Percentiles rank a stretch among this genome's conserved stretches.
phyloP scores from a whole-genome alignment of 176 grass and related monocot species.

The Aegilops bicornis region DNA sequence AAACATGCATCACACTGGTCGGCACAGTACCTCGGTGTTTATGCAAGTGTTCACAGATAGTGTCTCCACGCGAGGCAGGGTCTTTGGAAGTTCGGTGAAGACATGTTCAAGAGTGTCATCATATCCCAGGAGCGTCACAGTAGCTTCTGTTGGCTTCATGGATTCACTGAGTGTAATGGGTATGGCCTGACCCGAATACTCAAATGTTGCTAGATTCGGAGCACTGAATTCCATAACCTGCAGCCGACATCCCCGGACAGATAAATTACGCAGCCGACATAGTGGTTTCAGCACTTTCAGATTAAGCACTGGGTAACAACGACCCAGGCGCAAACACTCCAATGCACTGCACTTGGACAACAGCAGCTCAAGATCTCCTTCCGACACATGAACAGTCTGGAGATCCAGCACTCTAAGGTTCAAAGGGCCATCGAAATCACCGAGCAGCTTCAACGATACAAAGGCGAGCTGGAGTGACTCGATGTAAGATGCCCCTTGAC shows the following conservation, averaged over 20 bases:
- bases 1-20: neutral
- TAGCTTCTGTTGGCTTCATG: neutral
- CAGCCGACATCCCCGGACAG: neutral
- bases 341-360: neutral
- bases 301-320: neutral
- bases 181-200: neutral
- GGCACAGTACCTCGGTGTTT: neutral
- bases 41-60: neutral
- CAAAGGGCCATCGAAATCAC: neutral
- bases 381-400: neutral
- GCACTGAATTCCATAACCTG: constrained; percentile 6
- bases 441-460: neutral
- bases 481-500: neutral
- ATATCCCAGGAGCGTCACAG: neutral
- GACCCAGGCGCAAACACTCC: neutral
- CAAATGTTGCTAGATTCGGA: constrained; percentile 2
- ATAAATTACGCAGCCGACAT: neutral
- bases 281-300: constrained; percentile 18
- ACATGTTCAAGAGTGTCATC: constrained; percentile 15
- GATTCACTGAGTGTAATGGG: constrained; percentile 17
- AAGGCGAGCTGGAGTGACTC: neutral
- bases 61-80: neutral
- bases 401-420: constrained; percentile 16
- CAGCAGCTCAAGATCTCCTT: neutral
- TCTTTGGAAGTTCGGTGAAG: constrained; percentile 10